A percentile compares a stretch with the other conserved stretches of the same genome.
Conservation (phyloP, 106 monocot genomes). For the Allium cepa region DNA sequence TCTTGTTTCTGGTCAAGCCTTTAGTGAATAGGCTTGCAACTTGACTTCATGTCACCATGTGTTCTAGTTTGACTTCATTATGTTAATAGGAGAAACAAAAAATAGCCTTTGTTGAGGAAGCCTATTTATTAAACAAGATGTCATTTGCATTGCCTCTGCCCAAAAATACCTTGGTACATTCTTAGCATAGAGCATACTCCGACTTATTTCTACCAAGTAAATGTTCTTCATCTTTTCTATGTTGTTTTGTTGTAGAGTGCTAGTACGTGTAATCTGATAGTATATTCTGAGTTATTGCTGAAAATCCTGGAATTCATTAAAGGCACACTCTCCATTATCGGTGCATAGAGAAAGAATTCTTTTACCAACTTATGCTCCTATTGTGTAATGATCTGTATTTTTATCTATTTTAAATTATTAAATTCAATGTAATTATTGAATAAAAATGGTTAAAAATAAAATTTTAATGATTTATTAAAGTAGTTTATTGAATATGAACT, state of each 20-base stretch:
- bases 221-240: constrained; percentile 2
- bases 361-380: too few species aligned
- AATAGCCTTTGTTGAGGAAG: not conserved
- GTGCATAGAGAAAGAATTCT: too few species aligned
- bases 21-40: too few species aligned
- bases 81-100: not conserved
- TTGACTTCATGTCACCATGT: too few species aligned
- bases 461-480: too few species aligned
- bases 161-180: not conserved
- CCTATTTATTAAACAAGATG: not conserved
- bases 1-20: too few species aligned
- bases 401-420: too few species aligned
- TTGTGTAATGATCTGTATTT: too few species aligned
- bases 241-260: constrained; percentile 4
- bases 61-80: too few species aligned
- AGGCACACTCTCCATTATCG: constrained; percentile 9
- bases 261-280: not conserved
- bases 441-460: too few species aligned
- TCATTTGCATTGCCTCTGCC: not conserved
- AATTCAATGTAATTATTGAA: too few species aligned
- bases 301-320: not conserved
- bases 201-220: not conserved
- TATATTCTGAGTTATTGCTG: not conserved
- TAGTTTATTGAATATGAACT: too few species aligned
- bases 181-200: constrained; percentile 2